Conservation (phyloP, 495 filamentous ascomycete genomes). For the Podospora fimiseda region DNA sequence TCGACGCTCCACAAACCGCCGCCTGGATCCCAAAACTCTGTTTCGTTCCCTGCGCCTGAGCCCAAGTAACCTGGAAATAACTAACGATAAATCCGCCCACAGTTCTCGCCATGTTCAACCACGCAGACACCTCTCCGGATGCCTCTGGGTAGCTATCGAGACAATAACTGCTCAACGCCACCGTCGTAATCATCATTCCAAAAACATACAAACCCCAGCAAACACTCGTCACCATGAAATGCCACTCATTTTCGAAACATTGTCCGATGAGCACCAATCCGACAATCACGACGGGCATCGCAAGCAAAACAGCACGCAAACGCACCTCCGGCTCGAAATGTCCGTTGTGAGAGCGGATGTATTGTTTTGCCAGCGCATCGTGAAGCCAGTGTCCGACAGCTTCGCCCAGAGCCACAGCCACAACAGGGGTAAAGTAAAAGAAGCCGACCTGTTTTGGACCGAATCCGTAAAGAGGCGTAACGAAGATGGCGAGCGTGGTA, state of each 20-base stretch:
- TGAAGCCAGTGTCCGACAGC: conserved; percentile 54
- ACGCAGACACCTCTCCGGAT: conserved; percentile 50
- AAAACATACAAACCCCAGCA: conserved; percentile 51
- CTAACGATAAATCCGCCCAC: conserved; percentile 45
- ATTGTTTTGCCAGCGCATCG: conserved; percentile 43
- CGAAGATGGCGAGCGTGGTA: conserved; percentile 52
- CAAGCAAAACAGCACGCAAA: conserved; percentile 44
- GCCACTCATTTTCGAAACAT: conserved; percentile 44
- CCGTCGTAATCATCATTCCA: conserved; percentile 60
- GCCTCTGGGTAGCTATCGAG: conserved; percentile 55
- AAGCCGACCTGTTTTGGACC: conserved; percentile 47
- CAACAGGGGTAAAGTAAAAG: conserved; percentile 56
- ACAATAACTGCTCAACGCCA: conserved; percentile 53
- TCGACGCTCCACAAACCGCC: conserved; percentile 35
- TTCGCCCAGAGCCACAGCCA: conserved; percentile 50
- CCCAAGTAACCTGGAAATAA: conserved; percentile 44
- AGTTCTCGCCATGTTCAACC: conserved; percentile 44
- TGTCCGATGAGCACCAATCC: conserved; percentile 52
- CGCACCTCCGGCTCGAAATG: conserved; percentile 56
- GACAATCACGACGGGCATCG: conserved; percentile 44
- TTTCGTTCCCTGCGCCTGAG: conserved; percentile 29
- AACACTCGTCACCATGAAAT: conserved; percentile 52
- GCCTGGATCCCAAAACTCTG: conserved; percentile 47
- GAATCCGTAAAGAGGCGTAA: conserved; percentile 51
- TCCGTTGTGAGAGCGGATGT: conserved; percentile 44